Evolutionary conservation across 768 basidiomycete species (phyloP).

Genomic region (Lanmaoa pseudosensibilis): DNA sequence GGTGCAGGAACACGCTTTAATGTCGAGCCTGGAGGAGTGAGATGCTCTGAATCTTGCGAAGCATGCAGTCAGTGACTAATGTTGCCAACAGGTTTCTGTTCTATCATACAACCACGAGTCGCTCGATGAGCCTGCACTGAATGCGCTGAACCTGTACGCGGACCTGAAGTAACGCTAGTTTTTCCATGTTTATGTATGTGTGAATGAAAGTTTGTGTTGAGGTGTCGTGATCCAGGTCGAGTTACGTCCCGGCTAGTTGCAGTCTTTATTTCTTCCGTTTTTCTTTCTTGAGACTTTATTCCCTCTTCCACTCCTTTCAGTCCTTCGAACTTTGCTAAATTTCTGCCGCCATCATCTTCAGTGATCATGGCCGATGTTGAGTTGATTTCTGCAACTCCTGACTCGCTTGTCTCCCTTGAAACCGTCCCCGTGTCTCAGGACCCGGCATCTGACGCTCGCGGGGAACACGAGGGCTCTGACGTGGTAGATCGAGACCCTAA

Average conservation of each 20-base stretch:
- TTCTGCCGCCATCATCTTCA: slow-evolving; percentile 16
- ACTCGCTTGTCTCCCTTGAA: slow-evolving; percentile 24
- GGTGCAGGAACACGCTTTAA: slow-evolving; percentile 70
- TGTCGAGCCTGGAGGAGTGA: slow-evolving; percentile 81
- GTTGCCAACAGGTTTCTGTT: slow-evolving; percentile 58
- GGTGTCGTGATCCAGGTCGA: slow-evolving; percentile 9
- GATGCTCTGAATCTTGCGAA: slow-evolving; percentile 18
- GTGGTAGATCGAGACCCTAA: slow-evolving; percentile 32
- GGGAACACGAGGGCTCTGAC: slow-evolving; percentile 41
- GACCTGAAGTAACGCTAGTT: slow-evolving; percentile 30
- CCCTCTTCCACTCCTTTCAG: slow-evolving; percentile 10
- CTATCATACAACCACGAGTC: slow-evolving; percentile 83
- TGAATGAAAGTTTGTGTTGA: slow-evolving; percentile 10
- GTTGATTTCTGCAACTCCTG: slow-evolving; percentile 19
- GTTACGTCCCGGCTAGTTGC: slow-evolving; percentile 15
- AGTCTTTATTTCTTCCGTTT: slow-evolving; percentile 8
- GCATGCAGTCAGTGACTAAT: slow-evolving; percentile 4
- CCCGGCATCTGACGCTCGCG: slow-evolving; percentile 27
- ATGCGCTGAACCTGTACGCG: slow-evolving; percentile 70
- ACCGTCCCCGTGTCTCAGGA: slow-evolving; percentile 21
- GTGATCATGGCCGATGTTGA: slow-evolving; percentile 41
- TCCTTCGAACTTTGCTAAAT: background rate
- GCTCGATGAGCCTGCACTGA: slow-evolving; percentile 73
- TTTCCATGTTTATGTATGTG: slow-evolving; percentile 26
- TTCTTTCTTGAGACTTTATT: slow-evolving; percentile 9